Base-by-base conservation (phyloP, 768 basidiomycete genomes). In the Pleurotus djamor region DNA sequence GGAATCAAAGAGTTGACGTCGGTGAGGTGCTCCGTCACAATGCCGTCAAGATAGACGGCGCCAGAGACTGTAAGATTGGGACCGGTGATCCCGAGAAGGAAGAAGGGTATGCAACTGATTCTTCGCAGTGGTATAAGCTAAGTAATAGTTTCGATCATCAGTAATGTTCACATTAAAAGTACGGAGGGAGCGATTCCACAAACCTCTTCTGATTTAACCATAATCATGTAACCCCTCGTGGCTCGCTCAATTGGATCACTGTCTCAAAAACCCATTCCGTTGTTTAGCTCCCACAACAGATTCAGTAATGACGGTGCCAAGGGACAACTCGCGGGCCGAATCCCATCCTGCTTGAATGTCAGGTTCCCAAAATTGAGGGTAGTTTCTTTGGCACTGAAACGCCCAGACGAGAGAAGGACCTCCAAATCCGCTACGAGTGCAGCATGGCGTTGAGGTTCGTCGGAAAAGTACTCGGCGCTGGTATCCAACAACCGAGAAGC, bases 21-120 rank as follows among this genome's bases (percentile, higher is more conserved):
- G 8, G 52, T 21, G 10, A 55, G 38, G 38, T 38, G 52, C 34
- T 41, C 5, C 16, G 52, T 41, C 21, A 55, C 52, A 43, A 41
- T 38, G 34, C 52, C 52, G 34, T 55, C 52, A 38, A 55, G 52
- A 13, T 55, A 55, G n/a, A 41, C 34, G 21, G 52, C 52, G 9
- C 38, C 38, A 21, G 52, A 34, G 21, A 55, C 52, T 12, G 28
- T 55, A 37, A 55, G 12, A 28, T 36, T 41, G 16, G 52, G 37
- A 14, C 52, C 52, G n/a, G 38, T 16, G 14, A 55, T 38, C n/a
- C 36, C 35, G 14, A 55, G 38, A 9, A 55, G 37, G 38, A 55
- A 41, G 9, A 21, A 4, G 34, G 51, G 51, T 35, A 52, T 52
- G 51, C 51, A 52, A 35, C 33, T 35, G 12, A 52, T 35, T 52